A percentile compares a stretch with the other conserved stretches of the same genome.
Evolutionary conservation across 2,329 filamentous ascomycete species (phyloP).

Genomic region (Diaporthe batatas): DNA sequence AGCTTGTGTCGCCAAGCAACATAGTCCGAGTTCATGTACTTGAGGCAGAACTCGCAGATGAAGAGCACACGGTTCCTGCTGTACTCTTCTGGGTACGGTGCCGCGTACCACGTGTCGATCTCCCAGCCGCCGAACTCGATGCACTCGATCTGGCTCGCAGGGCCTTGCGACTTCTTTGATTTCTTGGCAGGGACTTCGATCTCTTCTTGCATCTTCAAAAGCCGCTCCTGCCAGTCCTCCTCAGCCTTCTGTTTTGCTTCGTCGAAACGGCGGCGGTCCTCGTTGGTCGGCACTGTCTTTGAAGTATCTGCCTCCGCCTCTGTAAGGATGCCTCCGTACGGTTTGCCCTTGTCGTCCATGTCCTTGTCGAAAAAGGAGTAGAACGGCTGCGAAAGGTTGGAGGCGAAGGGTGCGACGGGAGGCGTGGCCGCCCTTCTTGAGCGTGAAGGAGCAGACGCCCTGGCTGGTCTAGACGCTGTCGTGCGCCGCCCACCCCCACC

Average conservation of each 20-base stretch:
- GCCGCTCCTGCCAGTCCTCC: constrained; percentile 85
- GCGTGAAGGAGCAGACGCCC: constrained; percentile 50
- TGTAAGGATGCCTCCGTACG: constrained; percentile 92
- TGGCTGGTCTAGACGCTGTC: constrained; percentile 45
- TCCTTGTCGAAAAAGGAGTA: constrained; percentile 93
- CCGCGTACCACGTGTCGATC: constrained; percentile 99
- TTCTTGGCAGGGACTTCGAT: constrained; percentile 73
- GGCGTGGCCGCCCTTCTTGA: constrained; percentile 56
- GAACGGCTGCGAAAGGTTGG: constrained; percentile 76
- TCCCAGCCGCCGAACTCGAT: constrained; percentile 98
- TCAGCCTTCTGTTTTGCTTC: constrained; percentile 91
- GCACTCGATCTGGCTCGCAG: constrained; percentile 96
- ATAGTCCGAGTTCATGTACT: constrained; percentile 99
- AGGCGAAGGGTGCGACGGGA: constrained; percentile 49
- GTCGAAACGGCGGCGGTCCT: constrained; percentile 89
- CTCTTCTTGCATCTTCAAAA: constrained; percentile 71
- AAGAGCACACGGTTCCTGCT: constrained; percentile 96
- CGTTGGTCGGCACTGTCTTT: constrained; percentile 83
- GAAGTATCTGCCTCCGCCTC: constrained; percentile 93
- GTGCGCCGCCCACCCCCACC: constrained; percentile 65
- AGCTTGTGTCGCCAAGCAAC: constrained; percentile 98
- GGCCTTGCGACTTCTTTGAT: constrained; percentile 82
- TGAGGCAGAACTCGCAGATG: constrained; percentile 98
- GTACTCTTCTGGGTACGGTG: constrained; percentile 98
- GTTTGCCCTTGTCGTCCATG: constrained; percentile 92